These are phyloP conservation scores for Zizania latifolia DNA, from an alignment of 176 grass and related monocot species.

Conservation along the genomic window DNA sequence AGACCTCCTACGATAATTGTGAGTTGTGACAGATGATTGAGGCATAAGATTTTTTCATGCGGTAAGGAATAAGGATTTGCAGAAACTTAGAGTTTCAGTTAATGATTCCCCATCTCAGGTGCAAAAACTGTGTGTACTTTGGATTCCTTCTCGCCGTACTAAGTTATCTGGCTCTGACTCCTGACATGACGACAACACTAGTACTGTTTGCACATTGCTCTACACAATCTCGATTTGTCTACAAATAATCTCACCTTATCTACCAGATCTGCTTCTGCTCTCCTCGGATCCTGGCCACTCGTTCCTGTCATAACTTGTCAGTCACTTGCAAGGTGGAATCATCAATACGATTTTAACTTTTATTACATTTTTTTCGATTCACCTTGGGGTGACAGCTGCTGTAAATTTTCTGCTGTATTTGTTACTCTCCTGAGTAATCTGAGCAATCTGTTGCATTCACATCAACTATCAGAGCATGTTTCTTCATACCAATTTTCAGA, in stretches of 20 bases:
- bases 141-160: conserved; percentile 2
- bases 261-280: neutral
- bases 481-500: neutral
- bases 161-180: conserved; percentile 12
- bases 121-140: neutral
- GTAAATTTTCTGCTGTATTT: neutral
- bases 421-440: neutral
- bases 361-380: neutral
- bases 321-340: neutral
- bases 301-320: neutral
- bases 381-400: neutral
- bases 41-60: neutral
- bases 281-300: conserved; percentile 23
- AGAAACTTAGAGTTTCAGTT: neutral
- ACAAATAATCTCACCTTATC: neutral
- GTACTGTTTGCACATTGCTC: neutral
- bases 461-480: neutral
- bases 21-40: neutral
- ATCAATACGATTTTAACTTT: neutral
- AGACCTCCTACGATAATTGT: neutral
- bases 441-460: neutral
- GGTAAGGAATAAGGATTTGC: neutral
- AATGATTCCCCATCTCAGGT: neutral
- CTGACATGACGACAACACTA: neutral
- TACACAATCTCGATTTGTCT: neutral